Evolutionary conservation across 345 rosid species (phyloP).

Genomic region (Rhizophora mangle): DNA sequence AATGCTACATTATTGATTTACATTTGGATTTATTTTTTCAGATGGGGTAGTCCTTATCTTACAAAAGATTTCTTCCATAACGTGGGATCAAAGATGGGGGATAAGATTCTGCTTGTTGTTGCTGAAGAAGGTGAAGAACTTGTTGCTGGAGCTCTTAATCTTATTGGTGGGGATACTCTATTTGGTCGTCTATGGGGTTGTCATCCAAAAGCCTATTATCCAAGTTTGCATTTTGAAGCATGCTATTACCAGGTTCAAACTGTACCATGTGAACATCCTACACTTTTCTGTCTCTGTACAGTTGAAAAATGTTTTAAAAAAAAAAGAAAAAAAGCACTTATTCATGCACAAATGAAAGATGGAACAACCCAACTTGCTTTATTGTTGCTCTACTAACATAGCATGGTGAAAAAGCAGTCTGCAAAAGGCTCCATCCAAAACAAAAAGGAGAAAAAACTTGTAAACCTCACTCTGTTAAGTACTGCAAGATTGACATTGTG

Average conservation of each 20-base stretch:
- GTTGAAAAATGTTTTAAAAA: not conserved
- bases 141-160: slow-evolving; percentile 93
- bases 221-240: slow-evolving; percentile 91
- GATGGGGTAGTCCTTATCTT: slow-evolving; percentile 96
- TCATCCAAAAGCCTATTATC: slow-evolving; percentile 68
- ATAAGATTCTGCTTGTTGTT: slow-evolving; percentile 62
- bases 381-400: not conserved
- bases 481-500: too few relatives aligned
- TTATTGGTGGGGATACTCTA: slow-evolving; percentile 84
- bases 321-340: too few relatives aligned
- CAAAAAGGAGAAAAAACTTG: too few relatives aligned
- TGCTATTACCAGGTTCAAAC: slow-evolving; percentile 89
- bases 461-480: not conserved
- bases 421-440: not conserved
- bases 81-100: slow-evolving; percentile 83
- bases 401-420: not conserved
- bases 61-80: slow-evolving; percentile 81
- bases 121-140: slow-evolving; percentile 86
- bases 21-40: slow-evolving; percentile 13
- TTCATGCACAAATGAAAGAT: not conserved
- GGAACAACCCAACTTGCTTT: not conserved
- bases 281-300: not conserved
- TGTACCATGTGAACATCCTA: not conserved
- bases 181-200: slow-evolving; percentile 98
- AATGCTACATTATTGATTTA: slow-evolving; percentile 8